A percentile compares a stretch with the other conserved stretches of the same genome.
Conservation (phyloP, 768 basidiomycete species). For the Kwoniella sp. region DNA sequence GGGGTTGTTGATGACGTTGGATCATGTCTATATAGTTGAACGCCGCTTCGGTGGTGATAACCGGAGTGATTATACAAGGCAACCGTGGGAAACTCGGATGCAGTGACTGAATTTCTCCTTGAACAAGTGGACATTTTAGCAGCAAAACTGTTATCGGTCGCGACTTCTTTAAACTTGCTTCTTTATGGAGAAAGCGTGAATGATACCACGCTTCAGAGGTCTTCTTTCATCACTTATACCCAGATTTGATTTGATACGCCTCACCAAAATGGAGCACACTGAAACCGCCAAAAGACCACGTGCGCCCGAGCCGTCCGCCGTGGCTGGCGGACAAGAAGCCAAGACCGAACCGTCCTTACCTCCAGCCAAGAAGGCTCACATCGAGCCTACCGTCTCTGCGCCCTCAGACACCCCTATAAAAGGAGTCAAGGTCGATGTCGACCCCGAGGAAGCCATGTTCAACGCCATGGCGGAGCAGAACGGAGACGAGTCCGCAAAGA, state of each 20-base stretch:
- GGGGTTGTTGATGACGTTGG: background rate
- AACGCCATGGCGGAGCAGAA: conserved; percentile 7
- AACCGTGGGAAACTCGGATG: conserved; percentile 18
- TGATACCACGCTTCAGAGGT: conserved; percentile 9
- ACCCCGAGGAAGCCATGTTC: conserved; percentile 26
- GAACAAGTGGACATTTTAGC: too few species aligned
- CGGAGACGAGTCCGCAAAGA: conserved; percentile 5
- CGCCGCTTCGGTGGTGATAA: conserved; percentile 9
- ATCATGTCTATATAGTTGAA: background rate
- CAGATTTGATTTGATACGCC: background rate
- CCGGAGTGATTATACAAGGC: background rate
- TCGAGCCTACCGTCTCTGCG: conserved; percentile 16
- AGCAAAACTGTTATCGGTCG: too few species aligned
- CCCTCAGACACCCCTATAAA: conserved; percentile 6
- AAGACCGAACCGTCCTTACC: conserved; percentile 1
- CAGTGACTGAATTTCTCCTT: background rate
- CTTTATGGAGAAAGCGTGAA: conserved; percentile 4
- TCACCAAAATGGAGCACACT: conserved; percentile 3
- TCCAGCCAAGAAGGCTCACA: conserved; percentile 17
- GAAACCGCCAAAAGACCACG: conserved; percentile 17
- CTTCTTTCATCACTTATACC: background rate
- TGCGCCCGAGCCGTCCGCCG: conserved; percentile 2
- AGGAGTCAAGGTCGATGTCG: conserved; percentile 4
- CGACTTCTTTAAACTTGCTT: too few species aligned
- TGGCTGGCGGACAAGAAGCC: background rate